Evolutionary conservation across 1,284 basidiomycete genomes (phyloP), one percentile per base, ranked within the genome.

Genomic region (Microstroma glucosiphilum): DNA sequence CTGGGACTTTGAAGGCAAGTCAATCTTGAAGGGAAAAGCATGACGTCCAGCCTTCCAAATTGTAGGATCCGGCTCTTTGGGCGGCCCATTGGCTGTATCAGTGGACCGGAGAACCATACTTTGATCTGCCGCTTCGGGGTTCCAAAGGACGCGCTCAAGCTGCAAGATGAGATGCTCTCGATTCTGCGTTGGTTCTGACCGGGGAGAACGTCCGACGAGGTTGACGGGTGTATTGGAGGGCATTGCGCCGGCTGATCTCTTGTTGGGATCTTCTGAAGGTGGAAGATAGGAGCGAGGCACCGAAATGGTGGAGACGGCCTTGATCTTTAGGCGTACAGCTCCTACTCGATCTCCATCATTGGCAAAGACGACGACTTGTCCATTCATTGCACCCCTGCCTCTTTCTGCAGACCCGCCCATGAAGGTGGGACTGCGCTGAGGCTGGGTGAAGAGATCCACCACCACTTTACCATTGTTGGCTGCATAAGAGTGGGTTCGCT

Each of bases 361-460:
- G 0, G 71, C 67, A 23, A 64, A 51, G 21, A 75, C 17, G 8
- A 60, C 58, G 25, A 74, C 62, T 6, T 49, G 60, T 21, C 73
- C 73, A 8, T 60, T 57, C n/a, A 75, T n/a, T 4, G 68, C 60
- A 12, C 73, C 73, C 58, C 66, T 64, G 15, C 70, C 72, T 17
- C 73, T 60, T 46, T 69, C 61, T 21, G 66, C 60, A 30, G 65
- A 69, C 15, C 71, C 73, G 2, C 73, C 72, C 72, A 74, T 72
- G 59, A 69, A 75, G 9, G 73, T 74, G 9, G 72, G 71, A 0
- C 67, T 63, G 19, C 67, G 66, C 58, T 74, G 73, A 0, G 73
- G 73, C 37, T 62, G 63, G 1, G 69, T 65, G 49, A 57, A 66
- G 64, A 71, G 61, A 56, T 65, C 63, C 49, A 69, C 61, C 2